These are phyloP conservation scores for Trichoderma hamatum DNA, from an alignment of 2,329 filamentous ascomycete species.

Conservation along the genomic window DNA sequence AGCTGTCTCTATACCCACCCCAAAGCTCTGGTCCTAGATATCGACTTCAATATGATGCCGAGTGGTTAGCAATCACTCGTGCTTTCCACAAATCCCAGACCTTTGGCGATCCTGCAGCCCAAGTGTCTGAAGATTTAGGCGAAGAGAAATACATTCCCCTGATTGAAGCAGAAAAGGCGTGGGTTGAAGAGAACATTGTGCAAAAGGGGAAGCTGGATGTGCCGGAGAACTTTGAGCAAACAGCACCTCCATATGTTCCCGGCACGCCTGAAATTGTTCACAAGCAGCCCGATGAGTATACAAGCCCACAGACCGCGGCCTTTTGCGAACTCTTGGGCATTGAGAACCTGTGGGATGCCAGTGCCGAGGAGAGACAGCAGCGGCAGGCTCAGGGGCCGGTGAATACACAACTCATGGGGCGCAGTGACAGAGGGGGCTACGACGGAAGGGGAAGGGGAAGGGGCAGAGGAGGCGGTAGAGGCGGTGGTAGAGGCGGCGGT, in stretches of 20 bases:
- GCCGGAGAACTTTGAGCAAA: constrained; percentile 76
- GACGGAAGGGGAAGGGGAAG: constrained; percentile 34
- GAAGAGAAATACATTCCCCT: constrained; percentile 68
- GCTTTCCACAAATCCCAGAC: constrained; percentile 70
- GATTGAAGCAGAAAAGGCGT: constrained; percentile 72
- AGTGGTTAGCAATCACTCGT: constrained; percentile 93
- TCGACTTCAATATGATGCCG: constrained; percentile 78
- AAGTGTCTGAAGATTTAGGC: constrained; percentile 63
- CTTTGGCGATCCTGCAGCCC: constrained; percentile 62
- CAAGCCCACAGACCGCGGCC: constrained; percentile 79
- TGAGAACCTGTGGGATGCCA: constrained; percentile 73
- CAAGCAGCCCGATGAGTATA: constrained; percentile 77
- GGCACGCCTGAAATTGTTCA: constrained; percentile 58
- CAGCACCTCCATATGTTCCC: constrained; percentile 71
- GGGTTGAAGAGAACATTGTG: constrained; percentile 80
- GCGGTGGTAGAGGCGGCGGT: not conserved
- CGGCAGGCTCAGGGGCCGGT: constrained; percentile 63
- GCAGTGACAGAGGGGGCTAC: constrained; percentile 43
- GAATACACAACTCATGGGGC: constrained; percentile 40
- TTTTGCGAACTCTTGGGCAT: constrained; percentile 82
- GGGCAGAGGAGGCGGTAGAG: constrained; percentile 13
- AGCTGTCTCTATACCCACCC: constrained; percentile 31
- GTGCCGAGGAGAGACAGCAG: constrained; percentile 67
- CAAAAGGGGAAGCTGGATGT: constrained; percentile 63
- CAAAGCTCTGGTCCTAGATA: constrained; percentile 47